Base-by-base conservation (phyloP, 139 green algal species). In the Spirogloea muscicola region DNA sequence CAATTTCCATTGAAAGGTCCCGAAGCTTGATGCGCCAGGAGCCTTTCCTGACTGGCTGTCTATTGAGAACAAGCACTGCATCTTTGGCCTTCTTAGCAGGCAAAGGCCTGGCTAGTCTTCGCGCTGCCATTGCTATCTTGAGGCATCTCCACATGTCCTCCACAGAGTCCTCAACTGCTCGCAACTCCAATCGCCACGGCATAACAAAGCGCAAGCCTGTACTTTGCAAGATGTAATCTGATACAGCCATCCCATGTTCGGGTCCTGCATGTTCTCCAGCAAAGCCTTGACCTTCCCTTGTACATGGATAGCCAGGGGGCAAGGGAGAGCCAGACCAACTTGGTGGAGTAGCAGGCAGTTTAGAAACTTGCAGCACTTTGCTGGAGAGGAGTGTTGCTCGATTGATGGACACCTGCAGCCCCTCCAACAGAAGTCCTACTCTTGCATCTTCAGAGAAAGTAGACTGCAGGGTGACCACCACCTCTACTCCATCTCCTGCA, bases 381-480 rank as follows among this genome's bases (percentile, higher is more conserved):
- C 72, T 76, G 29, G 21, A 48, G 18, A 80, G 34, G 7, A 80
- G 21, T 6, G 34, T n/a, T 0, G 37, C 63, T 4, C 16, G 37
- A 31, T 80, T 80, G 18, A 80, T 34, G 1, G 39, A 4, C 48
- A 39, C 6, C 39, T 21, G 7, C 31, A 80, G 3, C 13, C 25
- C 41, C 64, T 80, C 72, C 5, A 80, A 21, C 2, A 80, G 60
- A 48, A 77, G 62, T 21, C 72, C 72, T 9, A 80, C 46, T 18
- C 13, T 16, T 16, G 49, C 52, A n/a, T 80, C 72, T 40, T 80
- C 72, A 3, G 72, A 80, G 49, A 80, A 80, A 4, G 62, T 21
- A 34, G 65, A 27, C 13, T n/a, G 42, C 10, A 43, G 34, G 16
- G 36, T 6, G 41, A 80, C 16, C 39, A 66, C n/a, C 52, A 49